phyloP scores from a whole-genome alignment of 257 asterid species.

The Parsonsia alboflavescens region DNA sequence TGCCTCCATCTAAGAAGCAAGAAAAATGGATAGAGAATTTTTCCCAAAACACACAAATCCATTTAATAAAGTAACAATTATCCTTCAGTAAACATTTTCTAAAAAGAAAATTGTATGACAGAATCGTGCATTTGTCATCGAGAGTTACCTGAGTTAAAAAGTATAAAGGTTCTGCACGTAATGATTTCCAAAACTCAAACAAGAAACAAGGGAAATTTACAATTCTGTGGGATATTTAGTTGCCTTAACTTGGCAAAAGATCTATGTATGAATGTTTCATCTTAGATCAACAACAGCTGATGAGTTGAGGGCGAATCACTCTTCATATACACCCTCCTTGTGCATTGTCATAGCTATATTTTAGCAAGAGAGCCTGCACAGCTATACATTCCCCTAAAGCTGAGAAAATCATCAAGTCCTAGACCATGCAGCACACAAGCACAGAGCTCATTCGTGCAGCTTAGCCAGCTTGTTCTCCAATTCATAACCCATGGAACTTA shows the following conservation, averaged over 20 bases:
- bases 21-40: too few relatives aligned
- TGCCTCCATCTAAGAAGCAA: too few relatives aligned
- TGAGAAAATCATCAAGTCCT: conserved; percentile 2
- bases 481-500: not conserved
- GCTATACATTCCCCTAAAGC: not conserved
- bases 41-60: too few relatives aligned
- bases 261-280: not conserved
- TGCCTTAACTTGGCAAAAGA: not conserved
- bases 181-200: not conserved
- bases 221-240: not conserved
- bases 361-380: not conserved
- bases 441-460: too few relatives aligned
- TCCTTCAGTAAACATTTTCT: too few relatives aligned
- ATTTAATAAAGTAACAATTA: too few relatives aligned
- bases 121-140: too few relatives aligned
- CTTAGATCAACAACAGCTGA: not conserved
- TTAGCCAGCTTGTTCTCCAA: not conserved
- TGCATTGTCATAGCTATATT: not conserved
- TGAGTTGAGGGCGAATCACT: not conserved
- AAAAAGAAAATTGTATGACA: too few relatives aligned
- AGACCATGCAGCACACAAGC: not conserved
- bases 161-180: not conserved
- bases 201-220: not conserved
- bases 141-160: too few relatives aligned
- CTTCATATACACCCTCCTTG: not conserved